Conservation (phyloP, 768 basidiomycete genomes). For the Tricholoma matsutake region DNA sequence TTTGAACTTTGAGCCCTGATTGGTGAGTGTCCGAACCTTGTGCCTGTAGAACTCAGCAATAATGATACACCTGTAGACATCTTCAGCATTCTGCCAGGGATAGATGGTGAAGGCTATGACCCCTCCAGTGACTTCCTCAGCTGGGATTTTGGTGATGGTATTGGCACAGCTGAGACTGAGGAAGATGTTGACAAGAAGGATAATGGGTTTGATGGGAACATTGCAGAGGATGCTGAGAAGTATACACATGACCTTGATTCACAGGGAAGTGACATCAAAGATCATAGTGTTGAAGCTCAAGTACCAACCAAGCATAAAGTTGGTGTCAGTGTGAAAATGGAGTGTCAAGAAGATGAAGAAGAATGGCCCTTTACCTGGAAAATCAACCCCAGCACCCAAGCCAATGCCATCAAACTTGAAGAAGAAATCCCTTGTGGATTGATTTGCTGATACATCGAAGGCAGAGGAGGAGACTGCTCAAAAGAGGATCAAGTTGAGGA, state of each 20-base stretch:
- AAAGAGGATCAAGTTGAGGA: conserved; percentile 5
- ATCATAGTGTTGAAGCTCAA: neutral
- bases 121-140: neutral
- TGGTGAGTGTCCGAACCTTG: conserved; percentile 14
- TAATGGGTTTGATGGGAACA: neutral
- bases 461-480: conserved; percentile 15
- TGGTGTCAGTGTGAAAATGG: neutral
- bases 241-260: neutral
- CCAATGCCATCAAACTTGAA: neutral
- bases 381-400: neutral
- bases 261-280: neutral
- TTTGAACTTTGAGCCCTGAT: conserved; percentile 10
- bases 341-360: neutral
- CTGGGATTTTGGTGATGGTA: neutral
- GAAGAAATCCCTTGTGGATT: neutral
- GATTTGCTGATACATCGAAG: conserved; percentile 2
- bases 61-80: neutral
- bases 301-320: neutral
- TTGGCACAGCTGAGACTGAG: neutral
- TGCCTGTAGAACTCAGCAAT: conserved; percentile 15
- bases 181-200: neutral
- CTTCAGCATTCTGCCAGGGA: neutral
- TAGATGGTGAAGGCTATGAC: neutral
- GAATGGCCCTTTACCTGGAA: neutral
- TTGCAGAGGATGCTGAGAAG: neutral